Base-by-base conservation (phyloP, 306 rosid species). In the Cucurbita ficifolia region DNA sequence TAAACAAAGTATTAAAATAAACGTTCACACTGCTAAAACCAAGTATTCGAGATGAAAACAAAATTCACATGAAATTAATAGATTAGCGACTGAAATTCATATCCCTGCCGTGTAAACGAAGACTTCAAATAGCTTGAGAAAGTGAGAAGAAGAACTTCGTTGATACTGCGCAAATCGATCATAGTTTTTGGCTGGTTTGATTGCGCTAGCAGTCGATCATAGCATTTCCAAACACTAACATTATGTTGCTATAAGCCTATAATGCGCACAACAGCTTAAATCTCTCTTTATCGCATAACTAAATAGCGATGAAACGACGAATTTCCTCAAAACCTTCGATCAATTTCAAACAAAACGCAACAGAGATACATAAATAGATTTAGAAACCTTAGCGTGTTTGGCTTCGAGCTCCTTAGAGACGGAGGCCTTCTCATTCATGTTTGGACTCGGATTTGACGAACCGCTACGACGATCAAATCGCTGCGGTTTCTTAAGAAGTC, bases 381-480 rank as follows among this genome's bases (percentile, higher is more conserved):
- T 9, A 38, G 10, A n/a, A 39, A 90, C 98, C 96, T 90, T 90
- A 59, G 79, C 22, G 76, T 88, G 90, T 74, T 83, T 92, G 81
- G 88, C 96, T 42, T 90, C 83, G 83, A 92, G 98, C 77, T 90
- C 98, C 70, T 88, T 92, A 48, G 98, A 84, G 75, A 92, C 82
- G 6, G 96, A 81, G 79, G 96, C 90, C 76, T 92, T 92, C 33
- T 83, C 81, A 75, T 81, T 90, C 96, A 92, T 92, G 77, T 68
- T 85, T 81, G 77, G 56, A 82, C 79, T 71, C 82, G 39, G 58
- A 70, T 7, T 70, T 38, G 74, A 48, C 43, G 46, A 10, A 19
- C 22, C 21, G 70, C 70, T 10, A 43, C 73, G 73, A 13, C 36
- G 24, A 49, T 70, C 11, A 29, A 17, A 49, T 16, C 59, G 46